These are phyloP conservation scores for Solanum ahanhuiri DNA, from an alignment of 257 asterid genomes.

Conservation along the genomic window DNA sequence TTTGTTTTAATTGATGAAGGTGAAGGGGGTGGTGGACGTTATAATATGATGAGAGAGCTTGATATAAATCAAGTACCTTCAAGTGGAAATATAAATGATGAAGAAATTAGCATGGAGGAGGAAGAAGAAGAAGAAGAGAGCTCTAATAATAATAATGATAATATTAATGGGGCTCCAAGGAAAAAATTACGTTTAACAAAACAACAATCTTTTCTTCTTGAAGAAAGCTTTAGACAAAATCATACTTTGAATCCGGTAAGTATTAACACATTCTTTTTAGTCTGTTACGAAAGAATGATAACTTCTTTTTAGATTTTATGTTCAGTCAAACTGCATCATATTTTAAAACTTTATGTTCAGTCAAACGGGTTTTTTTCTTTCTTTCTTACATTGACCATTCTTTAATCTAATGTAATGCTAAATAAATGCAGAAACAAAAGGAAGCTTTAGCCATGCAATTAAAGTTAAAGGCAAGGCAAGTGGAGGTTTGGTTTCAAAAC, in stretches of 20 bases:
- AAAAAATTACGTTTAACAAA: slow-evolving; percentile 71
- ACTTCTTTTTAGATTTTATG: too few species aligned
- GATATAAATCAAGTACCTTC: slow-evolving; percentile 59
- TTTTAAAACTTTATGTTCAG: not conserved
- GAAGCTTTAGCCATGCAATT: slow-evolving; percentile 55
- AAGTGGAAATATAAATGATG: slow-evolving; percentile 12
- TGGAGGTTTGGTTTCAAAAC: slow-evolving; percentile 94
- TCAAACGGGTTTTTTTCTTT: not conserved
- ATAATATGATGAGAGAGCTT: slow-evolving; percentile 25
- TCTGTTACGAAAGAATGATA: not conserved
- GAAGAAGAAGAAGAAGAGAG: slow-evolving; percentile 36
- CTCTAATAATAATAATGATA: slow-evolving; percentile 9
- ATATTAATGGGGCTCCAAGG: slow-evolving; percentile 20
- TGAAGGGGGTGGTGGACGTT: slow-evolving; percentile 22
- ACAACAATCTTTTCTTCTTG: slow-evolving; percentile 71
- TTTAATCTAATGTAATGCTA: too few species aligned
- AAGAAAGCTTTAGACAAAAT: slow-evolving; percentile 55
- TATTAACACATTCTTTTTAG: not conserved
- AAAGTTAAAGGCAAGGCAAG: slow-evolving; percentile 65
- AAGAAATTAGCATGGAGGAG: slow-evolving; percentile 38
- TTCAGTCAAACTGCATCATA: too few species aligned
- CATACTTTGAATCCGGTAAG: slow-evolving; percentile 70
- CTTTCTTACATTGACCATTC: not conserved
- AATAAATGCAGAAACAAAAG: slow-evolving; percentile 53
- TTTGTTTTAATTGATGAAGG: slow-evolving; percentile 10